Conservation (phyloP, 2,329 filamentous ascomycete species). For the Fusarium lateritium region DNA sequence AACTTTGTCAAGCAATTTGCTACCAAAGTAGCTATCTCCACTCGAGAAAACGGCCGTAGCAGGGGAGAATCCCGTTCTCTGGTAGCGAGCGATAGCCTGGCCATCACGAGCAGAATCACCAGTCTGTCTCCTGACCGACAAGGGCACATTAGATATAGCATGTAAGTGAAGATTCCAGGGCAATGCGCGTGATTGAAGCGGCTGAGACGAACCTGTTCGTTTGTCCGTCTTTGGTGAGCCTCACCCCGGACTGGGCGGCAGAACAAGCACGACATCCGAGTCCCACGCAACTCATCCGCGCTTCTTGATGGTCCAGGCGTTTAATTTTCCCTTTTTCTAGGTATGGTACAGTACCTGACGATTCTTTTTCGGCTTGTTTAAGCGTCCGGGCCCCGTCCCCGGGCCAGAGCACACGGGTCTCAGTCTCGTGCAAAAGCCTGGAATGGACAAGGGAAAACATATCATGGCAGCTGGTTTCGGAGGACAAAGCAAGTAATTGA, state of each 20-base stretch:
- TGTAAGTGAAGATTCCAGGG: conserved; percentile 20
- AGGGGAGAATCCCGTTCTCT: conserved; percentile 29
- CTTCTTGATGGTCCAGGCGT: conserved; percentile 28
- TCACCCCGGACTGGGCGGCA: conserved; percentile 14
- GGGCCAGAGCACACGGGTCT: conserved; percentile 26
- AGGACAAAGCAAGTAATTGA: neutral
- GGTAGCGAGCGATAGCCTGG: conserved; percentile 32
- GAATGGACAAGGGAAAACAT: conserved; percentile 12
- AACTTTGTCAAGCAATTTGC: conserved; percentile 36
- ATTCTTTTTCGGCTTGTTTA: conserved; percentile 29
- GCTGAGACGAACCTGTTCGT: conserved; percentile 22
- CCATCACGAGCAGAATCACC: conserved; percentile 30
- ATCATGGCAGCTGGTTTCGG: conserved; percentile 14
- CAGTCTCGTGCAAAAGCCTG: conserved; percentile 30
- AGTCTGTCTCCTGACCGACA: conserved; percentile 32
- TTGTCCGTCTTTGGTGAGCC: conserved; percentile 17
- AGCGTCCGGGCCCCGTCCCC: conserved; percentile 21
- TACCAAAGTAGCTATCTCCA: conserved; percentile 30
- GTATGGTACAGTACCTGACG: neutral
- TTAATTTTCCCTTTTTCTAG: conserved; percentile 11
- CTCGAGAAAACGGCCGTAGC: conserved; percentile 24
- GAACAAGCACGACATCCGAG: conserved; percentile 35
- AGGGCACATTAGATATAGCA: conserved; percentile 5
- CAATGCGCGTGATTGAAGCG: conserved; percentile 26
- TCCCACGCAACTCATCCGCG: conserved; percentile 22